phyloP scores from a whole-genome alignment of 805 yeast genomes.

The Saccharomyces jurei region DNA sequence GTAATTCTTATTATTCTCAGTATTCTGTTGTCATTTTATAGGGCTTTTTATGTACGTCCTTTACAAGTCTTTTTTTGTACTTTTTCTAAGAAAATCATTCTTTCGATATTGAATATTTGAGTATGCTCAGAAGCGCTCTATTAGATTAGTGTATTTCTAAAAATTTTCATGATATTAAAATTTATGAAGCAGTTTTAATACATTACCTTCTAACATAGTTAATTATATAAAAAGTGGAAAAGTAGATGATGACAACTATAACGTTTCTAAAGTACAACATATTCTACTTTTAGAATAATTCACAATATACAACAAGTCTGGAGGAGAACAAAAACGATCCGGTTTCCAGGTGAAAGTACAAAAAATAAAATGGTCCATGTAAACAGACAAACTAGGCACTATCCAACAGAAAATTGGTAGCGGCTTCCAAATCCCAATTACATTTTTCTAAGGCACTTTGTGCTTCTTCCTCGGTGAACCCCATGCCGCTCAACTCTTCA shows the following conservation, averaged over 20 bases:
- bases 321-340: not conserved
- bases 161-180: not conserved
- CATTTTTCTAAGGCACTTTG: constrained; percentile 58
- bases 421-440: constrained; percentile 71
- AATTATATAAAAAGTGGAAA: not conserved
- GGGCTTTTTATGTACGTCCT: not conserved
- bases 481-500: constrained; percentile 83
- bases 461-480: constrained; percentile 64
- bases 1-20: not conserved
- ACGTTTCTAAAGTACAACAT: not conserved
- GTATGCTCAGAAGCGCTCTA: not conserved
- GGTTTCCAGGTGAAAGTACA: constrained; percentile 1
- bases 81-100: not conserved
- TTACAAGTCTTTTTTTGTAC: not conserved
- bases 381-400: constrained; percentile 37
- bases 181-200: not conserved
- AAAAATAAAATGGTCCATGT: not conserved
- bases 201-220: not conserved
- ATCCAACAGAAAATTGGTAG: constrained; percentile 80
- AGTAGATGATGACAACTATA: not conserved
- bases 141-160: not conserved
- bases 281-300: not conserved
- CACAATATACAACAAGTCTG: not conserved
- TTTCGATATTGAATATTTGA: not conserved
- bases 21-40: not conserved